Evolutionary conservation across 2,329 filamentous ascomycete species (phyloP).

Genomic region (Aspergillus phoenicis): DNA sequence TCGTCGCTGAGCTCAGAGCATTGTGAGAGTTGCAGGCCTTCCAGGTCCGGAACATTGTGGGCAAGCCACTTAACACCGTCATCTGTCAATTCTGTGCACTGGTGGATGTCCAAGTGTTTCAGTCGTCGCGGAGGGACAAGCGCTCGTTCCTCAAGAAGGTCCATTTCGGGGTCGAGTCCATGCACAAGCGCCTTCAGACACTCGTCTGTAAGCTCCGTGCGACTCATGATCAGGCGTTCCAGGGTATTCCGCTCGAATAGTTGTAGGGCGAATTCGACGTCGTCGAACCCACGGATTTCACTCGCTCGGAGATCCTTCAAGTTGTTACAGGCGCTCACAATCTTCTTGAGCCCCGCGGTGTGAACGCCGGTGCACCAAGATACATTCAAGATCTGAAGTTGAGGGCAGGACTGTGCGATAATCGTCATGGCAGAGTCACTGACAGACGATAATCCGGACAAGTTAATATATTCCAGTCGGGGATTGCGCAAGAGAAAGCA

Average conservation of each 20-base stretch:
- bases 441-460: slow-evolving; percentile 74
- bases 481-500: slow-evolving; percentile 78
- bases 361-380: slow-evolving; percentile 92
- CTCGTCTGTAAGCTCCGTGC: slow-evolving; percentile 74
- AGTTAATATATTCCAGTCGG: slow-evolving; percentile 78
- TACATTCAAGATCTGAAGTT: slow-evolving; percentile 82
- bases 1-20: slow-evolving; percentile 74
- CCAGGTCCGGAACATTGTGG: slow-evolving; percentile 73
- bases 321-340: slow-evolving; percentile 72
- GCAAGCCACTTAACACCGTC: slow-evolving; percentile 70
- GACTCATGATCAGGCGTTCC: slow-evolving; percentile 78
- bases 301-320: slow-evolving; percentile 80
- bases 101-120: slow-evolving; percentile 81
- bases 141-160: slow-evolving; percentile 75
- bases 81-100: slow-evolving; percentile 74
- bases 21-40: slow-evolving; percentile 81
- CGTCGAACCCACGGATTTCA: slow-evolving; percentile 79
- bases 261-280: slow-evolving; percentile 68
- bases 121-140: slow-evolving; percentile 76
- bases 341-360: slow-evolving; percentile 69
- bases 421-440: slow-evolving; percentile 86
- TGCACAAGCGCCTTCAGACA: slow-evolving; percentile 73
- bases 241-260: slow-evolving; percentile 81
- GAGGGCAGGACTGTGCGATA: slow-evolving; percentile 76
- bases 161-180: slow-evolving; percentile 74